A percentile compares a stretch with the other conserved stretches of the same genome.
These are phyloP conservation scores for sunflower (Helianthus annuus) DNA, from an alignment of 129 eudicot genomes.

Conservation along the genomic window HanXRQr2.0-SUNRISE NC_035438.2:10596393-10596892, in stretches of 20 bases:
- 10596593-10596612: slow-evolving; percentile 43
- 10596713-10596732: slow-evolving; percentile 23
- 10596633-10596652: slow-evolving; percentile 34
- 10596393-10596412: too few relatives aligned
- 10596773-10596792: slow-evolving; percentile 89
- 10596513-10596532: slow-evolving; percentile 71
- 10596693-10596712: slow-evolving; percentile 25
- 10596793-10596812: slow-evolving; percentile 80
- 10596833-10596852: slow-evolving; percentile 80
- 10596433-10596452: not conserved
- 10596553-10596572: slow-evolving; percentile 35
- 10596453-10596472: slow-evolving; percentile 10
- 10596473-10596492: slow-evolving; percentile 50
- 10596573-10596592: slow-evolving; percentile 33
- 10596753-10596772: slow-evolving; percentile 77
- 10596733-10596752: slow-evolving; percentile 28
- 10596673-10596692: slow-evolving; percentile 2
- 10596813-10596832: slow-evolving; percentile 78
- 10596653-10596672: slow-evolving; percentile 15
- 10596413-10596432: not conserved
- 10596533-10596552: slow-evolving; percentile 58
- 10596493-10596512: slow-evolving; percentile 82
- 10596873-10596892: slow-evolving; percentile 85
- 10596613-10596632: slow-evolving; percentile 28
- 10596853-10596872: slow-evolving; percentile 75